Conservation (phyloP, 2,329 filamentous ascomycete species). For the Metarhizium anisopliae region DNA sequence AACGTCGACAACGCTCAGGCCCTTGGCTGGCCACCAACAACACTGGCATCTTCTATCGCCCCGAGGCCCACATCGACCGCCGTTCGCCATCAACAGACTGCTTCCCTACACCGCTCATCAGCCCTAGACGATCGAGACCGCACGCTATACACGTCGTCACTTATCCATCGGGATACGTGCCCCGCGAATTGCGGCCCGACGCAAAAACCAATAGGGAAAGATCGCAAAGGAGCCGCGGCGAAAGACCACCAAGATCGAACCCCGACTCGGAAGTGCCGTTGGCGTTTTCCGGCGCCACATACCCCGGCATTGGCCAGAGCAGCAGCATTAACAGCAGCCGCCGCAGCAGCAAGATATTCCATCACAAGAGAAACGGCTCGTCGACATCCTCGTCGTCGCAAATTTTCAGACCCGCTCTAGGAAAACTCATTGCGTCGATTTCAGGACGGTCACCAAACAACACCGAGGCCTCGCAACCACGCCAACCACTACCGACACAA, state of each 20-base stretch:
- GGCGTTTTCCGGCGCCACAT: neutral
- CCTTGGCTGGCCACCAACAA: slow-evolving; percentile 4
- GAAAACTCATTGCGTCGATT: slow-evolving; percentile 10
- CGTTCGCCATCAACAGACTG: slow-evolving; percentile 5
- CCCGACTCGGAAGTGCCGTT: neutral
- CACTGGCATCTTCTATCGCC: slow-evolving; percentile 9
- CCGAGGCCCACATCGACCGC: slow-evolving; percentile 1
- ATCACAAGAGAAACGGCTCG: neutral
- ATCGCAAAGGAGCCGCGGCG: neutral
- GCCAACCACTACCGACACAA: neutral
- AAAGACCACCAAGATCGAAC: slow-evolving; percentile 1
- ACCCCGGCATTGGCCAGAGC: slow-evolving; percentile 4
- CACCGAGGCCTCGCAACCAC: neutral
- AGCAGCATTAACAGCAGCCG: slow-evolving; percentile 28
- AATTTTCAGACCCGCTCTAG: slow-evolving; percentile 3
- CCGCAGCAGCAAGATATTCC: neutral
- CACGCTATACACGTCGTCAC: slow-evolving; percentile 34
- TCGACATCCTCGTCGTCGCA: slow-evolving; percentile 3
- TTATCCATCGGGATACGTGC: slow-evolving; percentile 33
- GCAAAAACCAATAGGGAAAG: slow-evolving; percentile 1
- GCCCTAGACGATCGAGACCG: slow-evolving; percentile 28
- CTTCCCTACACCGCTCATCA: slow-evolving; percentile 30
- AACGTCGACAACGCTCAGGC: slow-evolving; percentile 4
- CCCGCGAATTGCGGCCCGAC: slow-evolving; percentile 30
- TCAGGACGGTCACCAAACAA: slow-evolving; percentile 3